Evolutionary conservation across 2,329 filamentous ascomycete species (phyloP).

Genomic region (Drechslerella stenobrocha): DNA sequence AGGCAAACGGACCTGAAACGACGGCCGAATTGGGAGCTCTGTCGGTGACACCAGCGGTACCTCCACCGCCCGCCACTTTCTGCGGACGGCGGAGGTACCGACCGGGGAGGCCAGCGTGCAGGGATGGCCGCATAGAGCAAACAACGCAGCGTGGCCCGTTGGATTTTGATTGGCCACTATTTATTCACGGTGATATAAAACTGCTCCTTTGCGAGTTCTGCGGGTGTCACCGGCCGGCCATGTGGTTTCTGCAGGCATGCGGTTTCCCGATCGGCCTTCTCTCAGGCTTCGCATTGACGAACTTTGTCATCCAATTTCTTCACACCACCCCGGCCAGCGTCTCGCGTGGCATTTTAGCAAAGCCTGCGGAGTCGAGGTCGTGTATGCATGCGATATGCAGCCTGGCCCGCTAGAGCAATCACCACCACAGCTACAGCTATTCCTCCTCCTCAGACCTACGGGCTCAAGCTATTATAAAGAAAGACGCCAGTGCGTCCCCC

Average conservation of each 20-base stretch:
- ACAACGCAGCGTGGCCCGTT: conserved; percentile 18
- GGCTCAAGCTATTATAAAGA: no score
- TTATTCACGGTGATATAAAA: background rate
- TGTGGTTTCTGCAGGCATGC: no score
- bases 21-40: background rate
- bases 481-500: background rate
- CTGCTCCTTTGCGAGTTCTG: no score
- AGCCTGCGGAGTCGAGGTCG: background rate
- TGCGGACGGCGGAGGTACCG: background rate
- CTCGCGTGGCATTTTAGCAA: conserved; percentile 8
- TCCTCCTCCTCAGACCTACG: no score
- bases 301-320: no score
- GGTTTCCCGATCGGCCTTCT: no score
- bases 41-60: background rate
- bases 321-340: background rate
- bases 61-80: background rate
- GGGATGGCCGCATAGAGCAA: conserved; percentile 6
- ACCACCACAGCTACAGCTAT: no score
- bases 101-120: background rate
- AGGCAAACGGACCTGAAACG: conserved; percentile 2
- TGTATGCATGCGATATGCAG: background rate
- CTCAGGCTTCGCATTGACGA: no score
- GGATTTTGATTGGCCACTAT: conserved; percentile 18
- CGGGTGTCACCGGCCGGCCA: no score
- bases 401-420: background rate